These are phyloP conservation scores for Crassisporium funariophilum DNA, from an alignment of 768 basidiomycete genomes.

Conservation along the genomic window DNA sequence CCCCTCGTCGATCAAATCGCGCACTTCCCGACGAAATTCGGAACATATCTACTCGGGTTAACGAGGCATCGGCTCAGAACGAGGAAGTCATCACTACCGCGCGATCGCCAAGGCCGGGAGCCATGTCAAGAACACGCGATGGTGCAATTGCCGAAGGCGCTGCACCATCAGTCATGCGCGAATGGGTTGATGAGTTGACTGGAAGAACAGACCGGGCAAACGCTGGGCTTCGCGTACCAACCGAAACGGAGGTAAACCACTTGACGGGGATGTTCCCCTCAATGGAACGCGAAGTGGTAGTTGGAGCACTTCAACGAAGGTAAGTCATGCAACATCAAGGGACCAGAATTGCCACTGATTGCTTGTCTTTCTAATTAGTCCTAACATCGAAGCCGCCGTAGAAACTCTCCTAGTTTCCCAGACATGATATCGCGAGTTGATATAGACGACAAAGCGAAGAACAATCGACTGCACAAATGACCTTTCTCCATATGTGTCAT, in stretches of 20 bases:
- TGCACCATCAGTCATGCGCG: conserved; percentile 61
- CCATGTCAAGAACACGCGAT: conserved; percentile 18
- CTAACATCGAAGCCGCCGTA: conserved; percentile 80
- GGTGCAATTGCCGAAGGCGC: conserved; percentile 16
- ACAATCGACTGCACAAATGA: conserved; percentile 1
- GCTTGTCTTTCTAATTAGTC: conserved; percentile 40
- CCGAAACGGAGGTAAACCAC: conserved; percentile 74
- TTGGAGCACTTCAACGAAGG: conserved; percentile 83
- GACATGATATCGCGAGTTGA: conserved; percentile 18
- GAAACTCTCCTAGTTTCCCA: conserved; percentile 71
- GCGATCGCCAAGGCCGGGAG: conserved; percentile 28
- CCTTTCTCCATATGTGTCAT: background rate
- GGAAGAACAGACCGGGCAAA: conserved; percentile 57
- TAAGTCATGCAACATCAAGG: conserved; percentile 35
- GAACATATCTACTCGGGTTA: conserved; percentile 4
- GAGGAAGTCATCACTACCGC: conserved; percentile 72
- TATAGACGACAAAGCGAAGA: conserved; percentile 5
- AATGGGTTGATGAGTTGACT: conserved; percentile 81
- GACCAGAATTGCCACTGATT: background rate
- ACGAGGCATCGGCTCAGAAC: conserved; percentile 30
- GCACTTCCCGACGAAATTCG: conserved; percentile 65
- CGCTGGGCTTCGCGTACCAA: conserved; percentile 66
- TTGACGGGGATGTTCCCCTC: conserved; percentile 85
- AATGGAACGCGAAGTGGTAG: conserved; percentile 67
- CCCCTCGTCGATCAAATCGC: conserved; percentile 69